Evolutionary conservation across 495 filamentous ascomycete species (phyloP).

Genomic region (Tuber calosporum): DNA sequence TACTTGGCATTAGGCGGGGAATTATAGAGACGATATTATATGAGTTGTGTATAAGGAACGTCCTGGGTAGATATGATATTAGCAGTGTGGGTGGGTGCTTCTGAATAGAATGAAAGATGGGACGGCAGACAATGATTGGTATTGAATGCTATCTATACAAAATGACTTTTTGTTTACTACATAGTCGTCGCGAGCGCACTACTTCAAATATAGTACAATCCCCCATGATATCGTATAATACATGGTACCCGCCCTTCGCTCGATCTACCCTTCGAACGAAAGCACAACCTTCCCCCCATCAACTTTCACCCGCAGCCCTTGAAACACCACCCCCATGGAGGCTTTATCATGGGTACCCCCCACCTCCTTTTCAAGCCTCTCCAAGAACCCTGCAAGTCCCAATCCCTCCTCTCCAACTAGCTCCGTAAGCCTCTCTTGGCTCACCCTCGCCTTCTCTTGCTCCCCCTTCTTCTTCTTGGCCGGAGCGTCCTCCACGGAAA

Average conservation of each 20-base stretch:
- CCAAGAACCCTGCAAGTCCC: neutral
- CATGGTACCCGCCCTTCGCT: neutral
- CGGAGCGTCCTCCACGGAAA: conserved; percentile 1
- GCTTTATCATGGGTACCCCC: neutral
- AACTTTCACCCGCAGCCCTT: neutral
- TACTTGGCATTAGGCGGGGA: neutral
- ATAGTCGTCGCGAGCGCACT: neutral
- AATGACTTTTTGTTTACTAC: neutral
- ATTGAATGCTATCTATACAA: neutral
- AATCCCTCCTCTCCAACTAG: neutral
- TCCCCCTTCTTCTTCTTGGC: conserved; percentile 18
- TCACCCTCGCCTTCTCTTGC: conserved; percentile 9
- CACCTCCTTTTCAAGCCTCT: neutral
- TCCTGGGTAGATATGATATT: neutral
- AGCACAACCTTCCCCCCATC: neutral
- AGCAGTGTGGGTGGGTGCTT: neutral
- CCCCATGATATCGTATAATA: neutral
- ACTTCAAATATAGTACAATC: neutral
- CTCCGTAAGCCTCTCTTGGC: neutral
- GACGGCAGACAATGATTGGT: neutral
- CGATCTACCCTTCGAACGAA: neutral
- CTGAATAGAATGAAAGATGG: neutral
- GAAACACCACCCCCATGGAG: neutral
- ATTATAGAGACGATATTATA: neutral
- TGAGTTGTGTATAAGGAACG: neutral